Base-by-base conservation (phyloP, 2,329 filamentous ascomycete species). In the Sclerotinia trifoliorum region DNA sequence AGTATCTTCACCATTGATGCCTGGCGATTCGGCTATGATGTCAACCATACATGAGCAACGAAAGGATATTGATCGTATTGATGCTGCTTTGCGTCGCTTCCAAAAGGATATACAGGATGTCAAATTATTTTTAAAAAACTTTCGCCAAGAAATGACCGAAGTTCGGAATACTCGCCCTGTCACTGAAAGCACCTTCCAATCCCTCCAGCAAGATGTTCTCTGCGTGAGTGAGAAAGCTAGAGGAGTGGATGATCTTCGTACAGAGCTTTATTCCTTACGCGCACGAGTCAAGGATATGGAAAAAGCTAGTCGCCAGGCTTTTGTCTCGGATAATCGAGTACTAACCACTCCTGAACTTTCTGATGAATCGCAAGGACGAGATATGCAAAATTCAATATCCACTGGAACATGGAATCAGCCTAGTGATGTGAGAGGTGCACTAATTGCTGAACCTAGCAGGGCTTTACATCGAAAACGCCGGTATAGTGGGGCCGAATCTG, bases 21-120 rank as follows among this genome's bases (percentile, higher is more conserved):
- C 15, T 24, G 24, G n/a, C 24, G 48, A 67, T 17, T 24, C 56
- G 10, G 42, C 13, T 35, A 29, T 67, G 11, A 42, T 61, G 26
- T 19, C 11, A 17, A 52, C 56, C 24, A 62, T 67, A n/a, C 19
- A 21, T 54, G 65, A 62, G 48, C 56, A 78, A 68, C 71, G 73
- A 67, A 71, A 72, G 52, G 74, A 77, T 63, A 78, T 78, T 48
- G 74, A 76, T 66, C 74, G 76, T 11, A 70, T 78, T 42, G 72
- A 70, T 24, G 71, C 66, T 21, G 70, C 71, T 35, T 56, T 78
- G 17, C 67, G 70, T 54, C 69, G 71, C 8, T 73, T 78, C 13
- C 73, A 78, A 44, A 69, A 55, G 44, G 74, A 76, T 44, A 75
- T 78, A 71, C 68, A 68, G 42, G 55, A 42, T 10, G 73, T 78